A percentile compares a stretch with the other conserved stretches of the same genome.
Evolutionary conservation across 2,329 filamentous ascomycete genomes (phyloP).

Genomic region (Neoscytalidium dimidiatum): DNA sequence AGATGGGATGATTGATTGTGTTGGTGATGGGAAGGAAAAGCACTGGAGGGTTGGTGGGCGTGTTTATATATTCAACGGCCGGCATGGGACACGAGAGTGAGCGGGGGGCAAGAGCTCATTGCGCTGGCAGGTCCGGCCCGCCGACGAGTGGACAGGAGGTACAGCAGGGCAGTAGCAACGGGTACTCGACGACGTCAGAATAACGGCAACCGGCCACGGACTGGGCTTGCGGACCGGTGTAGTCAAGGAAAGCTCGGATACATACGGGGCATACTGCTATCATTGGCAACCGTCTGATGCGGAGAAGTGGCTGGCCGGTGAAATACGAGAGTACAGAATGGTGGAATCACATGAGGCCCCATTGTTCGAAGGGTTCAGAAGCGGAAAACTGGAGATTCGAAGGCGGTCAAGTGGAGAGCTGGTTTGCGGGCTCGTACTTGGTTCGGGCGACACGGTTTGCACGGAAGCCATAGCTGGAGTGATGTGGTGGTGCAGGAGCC

Average conservation of each 20-base stretch:
- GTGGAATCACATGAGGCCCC: slow-evolving; percentile 3
- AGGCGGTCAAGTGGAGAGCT: neutral
- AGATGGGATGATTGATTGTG: neutral
- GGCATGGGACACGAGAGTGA: neutral
- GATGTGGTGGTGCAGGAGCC: slow-evolving; percentile 11
- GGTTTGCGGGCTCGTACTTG: neutral
- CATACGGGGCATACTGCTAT: neutral
- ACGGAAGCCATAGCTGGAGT: neutral
- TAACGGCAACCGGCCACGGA: neutral
- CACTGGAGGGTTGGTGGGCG: neutral
- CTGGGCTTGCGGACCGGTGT: neutral
- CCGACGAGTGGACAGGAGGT: neutral
- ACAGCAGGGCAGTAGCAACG: neutral
- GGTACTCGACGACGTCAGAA: neutral
- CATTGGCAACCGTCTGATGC: neutral
- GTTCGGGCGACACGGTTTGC: neutral
- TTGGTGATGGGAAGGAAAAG: slow-evolving; percentile 4
- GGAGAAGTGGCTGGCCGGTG: slow-evolving; percentile 2
- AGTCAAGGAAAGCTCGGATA: neutral
- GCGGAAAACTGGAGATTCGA: neutral
- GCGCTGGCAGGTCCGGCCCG: neutral
- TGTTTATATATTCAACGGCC: slow-evolving; percentile 3
- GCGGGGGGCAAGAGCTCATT: neutral
- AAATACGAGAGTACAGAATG: neutral
- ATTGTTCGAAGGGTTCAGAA: neutral